These are phyloP conservation scores for Colletotrichum trifolii DNA, from an alignment of 2,329 filamentous ascomycete genomes.

Conservation along the genomic window DNA sequence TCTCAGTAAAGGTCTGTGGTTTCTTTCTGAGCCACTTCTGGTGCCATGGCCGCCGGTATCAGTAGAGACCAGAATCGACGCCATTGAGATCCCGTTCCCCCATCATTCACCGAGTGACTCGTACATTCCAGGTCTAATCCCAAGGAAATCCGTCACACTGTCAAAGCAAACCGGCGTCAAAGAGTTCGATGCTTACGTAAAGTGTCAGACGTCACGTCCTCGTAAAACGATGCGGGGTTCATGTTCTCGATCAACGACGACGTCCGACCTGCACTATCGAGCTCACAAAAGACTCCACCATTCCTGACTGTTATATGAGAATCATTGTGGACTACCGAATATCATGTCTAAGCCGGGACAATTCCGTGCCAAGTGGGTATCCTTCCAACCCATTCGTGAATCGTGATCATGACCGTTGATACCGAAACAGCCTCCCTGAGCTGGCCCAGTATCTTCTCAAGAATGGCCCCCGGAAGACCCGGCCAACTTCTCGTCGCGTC, in stretches of 20 bases:
- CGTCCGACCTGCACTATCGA: no score
- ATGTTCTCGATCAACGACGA: background rate
- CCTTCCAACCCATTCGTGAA: background rate
- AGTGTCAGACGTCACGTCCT: slow-evolving; percentile 17
- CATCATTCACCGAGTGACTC: background rate
- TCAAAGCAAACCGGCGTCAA: background rate
- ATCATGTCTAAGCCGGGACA: slow-evolving; percentile 32
- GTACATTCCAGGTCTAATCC: background rate
- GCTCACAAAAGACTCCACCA: no score
- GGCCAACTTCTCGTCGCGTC: slow-evolving; percentile 44
- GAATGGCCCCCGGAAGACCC: slow-evolving; percentile 41
- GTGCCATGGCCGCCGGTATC: no score
- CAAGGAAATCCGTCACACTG: background rate
- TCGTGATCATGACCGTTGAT: slow-evolving; percentile 4
- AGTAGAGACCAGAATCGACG: no score
- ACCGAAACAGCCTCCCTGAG: slow-evolving; percentile 41
- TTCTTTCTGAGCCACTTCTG: no score
- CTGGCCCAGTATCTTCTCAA: slow-evolving; percentile 42
- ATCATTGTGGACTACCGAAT: background rate
- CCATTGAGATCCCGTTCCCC: no score
- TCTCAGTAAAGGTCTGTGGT: no score
- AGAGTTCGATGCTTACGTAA: slow-evolving; percentile 22
- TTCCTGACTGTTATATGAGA: no score
- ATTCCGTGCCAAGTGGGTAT: slow-evolving; percentile 29
- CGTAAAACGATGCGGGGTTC: slow-evolving; percentile 19